phyloP scores from a whole-genome alignment of 176 grass and related monocot species.

The Pharus latifolius region DNA sequence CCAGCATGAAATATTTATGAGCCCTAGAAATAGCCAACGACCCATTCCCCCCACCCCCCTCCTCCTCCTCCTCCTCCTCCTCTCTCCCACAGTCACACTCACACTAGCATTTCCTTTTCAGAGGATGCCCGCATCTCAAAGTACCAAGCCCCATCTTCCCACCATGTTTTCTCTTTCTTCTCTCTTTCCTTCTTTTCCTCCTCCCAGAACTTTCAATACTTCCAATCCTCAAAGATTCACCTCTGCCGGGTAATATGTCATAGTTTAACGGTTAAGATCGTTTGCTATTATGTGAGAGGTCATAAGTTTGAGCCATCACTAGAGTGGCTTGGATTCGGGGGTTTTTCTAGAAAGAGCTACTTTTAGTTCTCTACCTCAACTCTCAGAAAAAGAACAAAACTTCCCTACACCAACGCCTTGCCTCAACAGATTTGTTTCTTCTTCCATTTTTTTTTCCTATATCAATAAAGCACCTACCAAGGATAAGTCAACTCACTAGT shows the following conservation, averaged over 20 bases:
- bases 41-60: conserved; percentile 14
- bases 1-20: conserved; percentile 9
- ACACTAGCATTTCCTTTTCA: neutral
- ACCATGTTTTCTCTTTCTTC: neutral
- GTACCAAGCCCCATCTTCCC: neutral
- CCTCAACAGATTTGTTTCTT: neutral
- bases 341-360: too few species aligned
- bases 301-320: too few species aligned
- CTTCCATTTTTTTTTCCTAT: neutral
- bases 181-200: neutral
- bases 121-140: neutral
- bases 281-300: too few species aligned
- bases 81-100: neutral
- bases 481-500: neutral
- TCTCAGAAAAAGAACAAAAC: too few species aligned
- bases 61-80: neutral
- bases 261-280: too few species aligned
- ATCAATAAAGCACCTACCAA: too few species aligned
- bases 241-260: too few species aligned
- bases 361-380: too few species aligned
- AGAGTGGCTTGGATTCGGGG: too few species aligned
- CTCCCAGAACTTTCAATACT: neutral
- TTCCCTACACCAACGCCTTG: too few species aligned
- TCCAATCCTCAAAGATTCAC: too few species aligned
- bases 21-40: conserved; percentile 25